These are phyloP conservation scores for Omphalotus guepiniiformis DNA, from an alignment of 768 basidiomycete genomes.

Conservation along the genomic window DNA sequence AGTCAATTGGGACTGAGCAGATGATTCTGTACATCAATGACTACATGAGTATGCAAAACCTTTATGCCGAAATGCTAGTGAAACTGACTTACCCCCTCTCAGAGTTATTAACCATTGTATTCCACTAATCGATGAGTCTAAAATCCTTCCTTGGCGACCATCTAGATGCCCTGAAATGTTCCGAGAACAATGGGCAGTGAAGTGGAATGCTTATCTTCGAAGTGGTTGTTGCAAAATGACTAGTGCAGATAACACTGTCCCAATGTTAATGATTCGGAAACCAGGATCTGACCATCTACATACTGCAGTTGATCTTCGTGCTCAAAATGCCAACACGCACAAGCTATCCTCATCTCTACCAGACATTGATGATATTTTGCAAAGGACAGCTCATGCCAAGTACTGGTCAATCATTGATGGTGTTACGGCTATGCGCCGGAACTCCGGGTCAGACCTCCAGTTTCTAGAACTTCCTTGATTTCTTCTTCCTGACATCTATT, in stretches of 20 bases:
- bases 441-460: too few species aligned
- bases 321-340: constrained; percentile 25
- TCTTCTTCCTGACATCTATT: too few species aligned
- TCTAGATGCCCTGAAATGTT: constrained; percentile 28
- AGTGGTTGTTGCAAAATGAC: constrained; percentile 27
- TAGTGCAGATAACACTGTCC: constrained; percentile 22
- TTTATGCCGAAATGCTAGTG: constrained; percentile 20
- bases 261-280: constrained; percentile 31
- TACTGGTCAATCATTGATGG: too few species aligned
- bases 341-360: constrained; percentile 24
- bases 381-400: too few species aligned
- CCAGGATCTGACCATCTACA: constrained; percentile 13
- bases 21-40: constrained; percentile 11
- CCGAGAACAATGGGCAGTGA: constrained; percentile 20
- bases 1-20: too few species aligned
- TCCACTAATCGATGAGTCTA: constrained; percentile 25
- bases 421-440: too few species aligned
- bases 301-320: constrained; percentile 19
- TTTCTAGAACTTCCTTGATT: too few species aligned
- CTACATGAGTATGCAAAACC: constrained; percentile 19
- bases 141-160: constrained; percentile 24
- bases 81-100: constrained; percentile 32
- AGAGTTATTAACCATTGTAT: constrained; percentile 28
- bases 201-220: constrained; percentile 24
- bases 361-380: too few species aligned